Conservation (phyloP, 176 grass and related monocot species). For the Echinochloa phyllopogon region DNA sequence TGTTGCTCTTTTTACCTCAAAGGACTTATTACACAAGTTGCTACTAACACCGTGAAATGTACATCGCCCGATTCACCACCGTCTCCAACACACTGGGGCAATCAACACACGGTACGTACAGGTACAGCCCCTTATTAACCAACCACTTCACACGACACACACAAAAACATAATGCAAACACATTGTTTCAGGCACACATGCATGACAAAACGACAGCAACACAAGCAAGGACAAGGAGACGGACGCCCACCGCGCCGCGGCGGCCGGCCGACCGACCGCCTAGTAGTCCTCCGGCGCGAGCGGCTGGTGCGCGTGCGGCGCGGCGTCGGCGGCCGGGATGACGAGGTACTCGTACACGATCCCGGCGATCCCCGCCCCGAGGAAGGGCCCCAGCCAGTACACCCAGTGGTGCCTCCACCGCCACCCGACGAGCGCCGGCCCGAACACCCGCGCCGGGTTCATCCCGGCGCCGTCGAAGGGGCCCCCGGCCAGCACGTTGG, state of each 20-base stretch:
- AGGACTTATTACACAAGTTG: background rate
- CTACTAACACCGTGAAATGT: background rate
- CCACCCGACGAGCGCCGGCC: conserved; percentile 79
- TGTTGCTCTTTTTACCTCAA: background rate
- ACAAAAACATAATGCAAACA: background rate
- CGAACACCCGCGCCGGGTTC: conserved; percentile 90
- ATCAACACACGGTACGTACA: background rate
- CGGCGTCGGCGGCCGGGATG: conserved; percentile 49
- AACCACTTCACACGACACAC: background rate
- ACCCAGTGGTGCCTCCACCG: conserved; percentile 92
- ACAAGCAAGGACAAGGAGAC: conserved; percentile 1
- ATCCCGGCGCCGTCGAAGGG: conserved; percentile 91
- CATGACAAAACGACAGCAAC: background rate
- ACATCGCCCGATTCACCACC: background rate
- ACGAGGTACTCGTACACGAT: conserved; percentile 82
- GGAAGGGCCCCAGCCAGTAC: conserved; percentile 88
- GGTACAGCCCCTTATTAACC: conserved; percentile 47
- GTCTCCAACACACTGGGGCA: background rate
- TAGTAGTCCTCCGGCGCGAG: conserved; percentile 94
- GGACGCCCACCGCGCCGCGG: background rate
- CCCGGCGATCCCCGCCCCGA: conserved; percentile 71
- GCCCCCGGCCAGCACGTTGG: conserved; percentile 81
- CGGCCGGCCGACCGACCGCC: background rate
- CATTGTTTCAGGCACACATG: background rate
- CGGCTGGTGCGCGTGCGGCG: conserved; percentile 73